Evolutionary conservation across 1,284 basidiomycete genomes (phyloP).

Genomic region (Fomitopsis palustris): DNA sequence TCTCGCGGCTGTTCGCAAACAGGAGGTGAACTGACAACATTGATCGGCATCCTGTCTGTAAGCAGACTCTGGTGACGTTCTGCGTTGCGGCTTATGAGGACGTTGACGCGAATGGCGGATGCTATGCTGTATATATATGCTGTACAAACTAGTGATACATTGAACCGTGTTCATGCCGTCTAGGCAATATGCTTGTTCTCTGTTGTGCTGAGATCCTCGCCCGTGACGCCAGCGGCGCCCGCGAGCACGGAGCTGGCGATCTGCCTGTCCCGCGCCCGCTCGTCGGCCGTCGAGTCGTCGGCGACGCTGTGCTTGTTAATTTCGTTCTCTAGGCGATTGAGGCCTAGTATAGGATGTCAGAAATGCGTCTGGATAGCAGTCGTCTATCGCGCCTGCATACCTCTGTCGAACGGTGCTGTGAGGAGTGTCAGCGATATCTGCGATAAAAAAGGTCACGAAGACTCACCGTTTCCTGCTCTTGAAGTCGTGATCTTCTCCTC

Average conservation of each 20-base stretch:
- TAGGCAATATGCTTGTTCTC: constrained; percentile 15
- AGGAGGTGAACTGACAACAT: no score
- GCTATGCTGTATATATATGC: no score
- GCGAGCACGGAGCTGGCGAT: constrained; percentile 16
- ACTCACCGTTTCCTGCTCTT: constrained; percentile 4
- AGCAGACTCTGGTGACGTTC: no score
- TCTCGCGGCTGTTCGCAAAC: no score
- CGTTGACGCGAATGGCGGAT: no score
- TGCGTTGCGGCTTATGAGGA: no score
- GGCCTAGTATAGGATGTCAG: constrained; percentile 2
- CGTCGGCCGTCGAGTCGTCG: constrained; percentile 7
- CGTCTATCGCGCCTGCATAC: not conserved
- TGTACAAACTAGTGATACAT: not conserved
- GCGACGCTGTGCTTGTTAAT: constrained; percentile 12
- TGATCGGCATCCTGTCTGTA: no score
- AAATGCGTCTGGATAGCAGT: not conserved
- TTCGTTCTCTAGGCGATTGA: constrained; percentile 12
- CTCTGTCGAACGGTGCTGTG: constrained; percentile 7
- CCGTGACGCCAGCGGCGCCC: constrained; percentile 18
- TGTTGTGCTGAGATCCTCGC: constrained; percentile 16
- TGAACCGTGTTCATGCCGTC: not conserved
- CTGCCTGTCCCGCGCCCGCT: constrained; percentile 10
- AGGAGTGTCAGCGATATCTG: not conserved
- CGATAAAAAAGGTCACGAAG: not conserved
- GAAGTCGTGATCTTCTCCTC: constrained; percentile 11